These are phyloP conservation scores for Debaryomyces tyrocola DNA, from an alignment of 805 yeast genomes.

Conservation along the genomic window DNA sequence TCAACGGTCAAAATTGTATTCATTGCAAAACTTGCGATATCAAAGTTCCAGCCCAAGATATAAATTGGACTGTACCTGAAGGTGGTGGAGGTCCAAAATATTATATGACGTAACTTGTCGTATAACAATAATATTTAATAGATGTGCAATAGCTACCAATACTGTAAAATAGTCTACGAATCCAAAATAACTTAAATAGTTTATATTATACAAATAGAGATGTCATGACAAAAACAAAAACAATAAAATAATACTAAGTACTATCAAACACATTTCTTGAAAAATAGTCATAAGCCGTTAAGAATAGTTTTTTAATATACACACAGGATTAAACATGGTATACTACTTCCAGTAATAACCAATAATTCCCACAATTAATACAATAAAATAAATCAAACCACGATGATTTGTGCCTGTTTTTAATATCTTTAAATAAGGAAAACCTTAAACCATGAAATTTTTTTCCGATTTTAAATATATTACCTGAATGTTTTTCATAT, in stretches of 20 bases:
- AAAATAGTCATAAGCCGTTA: not conserved
- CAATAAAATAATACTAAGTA: not conserved
- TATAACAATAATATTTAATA: no score
- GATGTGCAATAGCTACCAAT: no score
- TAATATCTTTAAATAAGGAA: no score
- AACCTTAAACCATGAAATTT: not conserved
- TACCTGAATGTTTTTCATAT: not conserved
- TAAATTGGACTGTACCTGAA: conserved; percentile 96
- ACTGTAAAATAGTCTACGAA: not conserved
- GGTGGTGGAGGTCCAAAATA: conserved; percentile 99
- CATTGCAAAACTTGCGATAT: conserved; percentile 99
- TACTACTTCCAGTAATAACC: not conserved
- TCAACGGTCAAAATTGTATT: conserved; percentile 95
- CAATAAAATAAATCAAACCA: not conserved
- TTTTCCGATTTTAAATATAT: not conserved
- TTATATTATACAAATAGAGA: conserved; percentile 2
- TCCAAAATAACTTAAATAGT: not conserved
- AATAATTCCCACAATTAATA: not conserved
- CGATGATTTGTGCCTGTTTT: no score
- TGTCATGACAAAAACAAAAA: not conserved
- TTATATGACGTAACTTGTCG: conserved; percentile 58
- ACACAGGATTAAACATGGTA: conserved; percentile 11
- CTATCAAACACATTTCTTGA: not conserved
- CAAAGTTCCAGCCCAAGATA: conserved; percentile 92
- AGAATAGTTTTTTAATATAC: conserved; percentile 11